phyloP scores from a whole-genome alignment of 2,329 filamentous ascomycete species.

The Monosporascus ibericus region DNA sequence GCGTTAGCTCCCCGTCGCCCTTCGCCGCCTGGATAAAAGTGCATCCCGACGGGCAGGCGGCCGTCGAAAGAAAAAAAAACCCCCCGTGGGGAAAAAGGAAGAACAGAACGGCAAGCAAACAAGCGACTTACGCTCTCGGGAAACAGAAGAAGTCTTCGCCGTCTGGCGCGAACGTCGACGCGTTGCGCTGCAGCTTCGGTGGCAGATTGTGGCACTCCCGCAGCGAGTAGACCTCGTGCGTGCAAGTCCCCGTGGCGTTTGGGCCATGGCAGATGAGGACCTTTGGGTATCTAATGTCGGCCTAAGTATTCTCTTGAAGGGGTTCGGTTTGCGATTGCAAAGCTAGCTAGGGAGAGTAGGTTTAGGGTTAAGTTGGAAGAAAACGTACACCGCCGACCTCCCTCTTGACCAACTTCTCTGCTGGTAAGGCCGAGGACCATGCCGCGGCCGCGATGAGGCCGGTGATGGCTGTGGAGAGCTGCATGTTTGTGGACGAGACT shows the following conservation, averaged over 20 bases:
- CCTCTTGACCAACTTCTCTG: slow-evolving; percentile 31
- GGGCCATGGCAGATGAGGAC: slow-evolving; percentile 44
- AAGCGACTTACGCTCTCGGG: slow-evolving; percentile 29
- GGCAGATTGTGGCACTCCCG: slow-evolving; percentile 40
- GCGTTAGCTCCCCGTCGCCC: background rate
- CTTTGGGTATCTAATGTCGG: slow-evolving; percentile 20
- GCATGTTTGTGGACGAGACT: slow-evolving; percentile 12
- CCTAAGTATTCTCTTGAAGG: too few relatives aligned
- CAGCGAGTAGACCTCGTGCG: slow-evolving; percentile 36
- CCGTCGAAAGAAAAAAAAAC: background rate
- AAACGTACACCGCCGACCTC: slow-evolving; percentile 41
- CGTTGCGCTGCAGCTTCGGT: slow-evolving; percentile 33
- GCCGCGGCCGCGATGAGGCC: slow-evolving; percentile 16
- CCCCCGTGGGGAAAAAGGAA: background rate
- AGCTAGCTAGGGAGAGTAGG: too few relatives aligned
- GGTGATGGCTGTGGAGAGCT: slow-evolving; percentile 16
- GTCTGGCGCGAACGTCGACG: slow-evolving; percentile 45
- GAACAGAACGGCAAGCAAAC: background rate
- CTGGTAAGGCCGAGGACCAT: slow-evolving; percentile 17
- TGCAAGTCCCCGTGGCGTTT: slow-evolving; percentile 43
- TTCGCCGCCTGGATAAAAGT: too few relatives aligned
- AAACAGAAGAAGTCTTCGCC: slow-evolving; percentile 43
- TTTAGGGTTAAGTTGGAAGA: background rate
- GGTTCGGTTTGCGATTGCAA: too few relatives aligned
- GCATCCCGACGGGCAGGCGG: too few relatives aligned